Conservation (phyloP, 1,284 basidiomycete species). For the Pulchroboletus neoregius region DNA sequence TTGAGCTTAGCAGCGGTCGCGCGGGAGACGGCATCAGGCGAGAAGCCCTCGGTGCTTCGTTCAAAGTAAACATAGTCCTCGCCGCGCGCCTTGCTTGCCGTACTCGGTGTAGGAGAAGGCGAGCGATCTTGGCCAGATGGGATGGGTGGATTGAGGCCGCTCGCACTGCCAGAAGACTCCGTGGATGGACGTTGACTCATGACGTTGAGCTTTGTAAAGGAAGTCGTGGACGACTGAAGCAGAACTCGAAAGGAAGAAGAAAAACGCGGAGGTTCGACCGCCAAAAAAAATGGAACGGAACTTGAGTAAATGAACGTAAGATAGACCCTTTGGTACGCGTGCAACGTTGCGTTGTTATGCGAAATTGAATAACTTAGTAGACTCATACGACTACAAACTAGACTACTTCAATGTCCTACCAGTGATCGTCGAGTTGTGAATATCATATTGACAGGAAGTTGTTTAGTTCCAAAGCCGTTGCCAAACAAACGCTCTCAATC, state of each 20-base stretch:
- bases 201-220: not conserved
- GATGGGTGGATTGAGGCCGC: conserved; percentile 16
- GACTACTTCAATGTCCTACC: no score
- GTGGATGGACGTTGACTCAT: conserved; percentile 33
- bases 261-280: conserved; percentile 2
- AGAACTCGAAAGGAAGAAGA: conserved; percentile 2
- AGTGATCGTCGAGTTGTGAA: not conserved
- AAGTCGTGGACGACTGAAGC: conserved; percentile 10
- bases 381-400: not conserved
- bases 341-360: conserved; percentile 3
- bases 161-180: conserved; percentile 23
- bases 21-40: conserved; percentile 85
- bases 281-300: conserved; percentile 18
- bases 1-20: conserved; percentile 96
- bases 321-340: conserved; percentile 10
- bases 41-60: conserved; percentile 79
- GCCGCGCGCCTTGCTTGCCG: conserved; percentile 30
- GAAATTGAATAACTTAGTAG: no score
- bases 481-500: conserved; percentile 31
- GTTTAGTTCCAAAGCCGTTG: conserved; percentile 34
- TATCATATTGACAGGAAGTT: conserved; percentile 17
- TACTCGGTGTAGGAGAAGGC: conserved; percentile 31
- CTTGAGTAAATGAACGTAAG: conserved; percentile 27
- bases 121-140: conserved; percentile 26
- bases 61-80: conserved; percentile 95